Percentiles rank a stretch among this genome's conserved stretches.
Evolutionary conservation across 257 asterid genomes (phyloP).

Genomic region (Nicotiana attenuata): DNA sequence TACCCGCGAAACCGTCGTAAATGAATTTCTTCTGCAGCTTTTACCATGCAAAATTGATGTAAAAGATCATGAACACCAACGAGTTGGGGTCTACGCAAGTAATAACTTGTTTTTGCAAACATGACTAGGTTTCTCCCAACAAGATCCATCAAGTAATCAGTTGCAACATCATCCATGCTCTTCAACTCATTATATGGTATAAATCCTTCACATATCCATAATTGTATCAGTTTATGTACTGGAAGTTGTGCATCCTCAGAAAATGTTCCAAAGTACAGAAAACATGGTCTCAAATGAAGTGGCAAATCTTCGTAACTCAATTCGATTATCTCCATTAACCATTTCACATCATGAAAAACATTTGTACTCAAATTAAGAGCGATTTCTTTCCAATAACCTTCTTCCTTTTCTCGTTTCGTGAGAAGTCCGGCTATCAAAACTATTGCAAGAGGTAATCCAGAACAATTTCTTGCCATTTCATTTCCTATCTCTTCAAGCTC

Average conservation of each 20-base stretch:
- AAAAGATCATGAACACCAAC: neutral
- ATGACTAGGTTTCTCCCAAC: conserved; percentile 2
- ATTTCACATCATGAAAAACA: no score
- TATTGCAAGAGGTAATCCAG: neutral
- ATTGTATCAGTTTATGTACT: neutral
- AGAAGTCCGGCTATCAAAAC: neutral
- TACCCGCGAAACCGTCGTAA: neutral
- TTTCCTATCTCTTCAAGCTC: neutral
- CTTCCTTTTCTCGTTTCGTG: no score
- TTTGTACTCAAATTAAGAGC: no score
- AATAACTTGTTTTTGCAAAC: neutral
- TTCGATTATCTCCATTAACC: neutral
- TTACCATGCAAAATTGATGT: neutral
- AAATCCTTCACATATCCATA: conserved; percentile 11
- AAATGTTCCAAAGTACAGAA: neutral
- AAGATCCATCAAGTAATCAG: conserved; percentile 2
- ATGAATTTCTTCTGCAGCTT: neutral
- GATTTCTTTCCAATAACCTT: no score
- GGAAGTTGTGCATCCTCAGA: neutral
- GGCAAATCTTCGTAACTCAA: neutral
- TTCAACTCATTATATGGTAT: neutral
- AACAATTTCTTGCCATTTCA: neutral
- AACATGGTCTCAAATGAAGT: neutral
- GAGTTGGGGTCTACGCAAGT: neutral
- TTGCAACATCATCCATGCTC: neutral